Percentiles rank a stretch among this genome's conserved stretches.
Conservation (phyloP, 2,329 filamentous ascomycete species). For the Ilyonectria sp. region DNA sequence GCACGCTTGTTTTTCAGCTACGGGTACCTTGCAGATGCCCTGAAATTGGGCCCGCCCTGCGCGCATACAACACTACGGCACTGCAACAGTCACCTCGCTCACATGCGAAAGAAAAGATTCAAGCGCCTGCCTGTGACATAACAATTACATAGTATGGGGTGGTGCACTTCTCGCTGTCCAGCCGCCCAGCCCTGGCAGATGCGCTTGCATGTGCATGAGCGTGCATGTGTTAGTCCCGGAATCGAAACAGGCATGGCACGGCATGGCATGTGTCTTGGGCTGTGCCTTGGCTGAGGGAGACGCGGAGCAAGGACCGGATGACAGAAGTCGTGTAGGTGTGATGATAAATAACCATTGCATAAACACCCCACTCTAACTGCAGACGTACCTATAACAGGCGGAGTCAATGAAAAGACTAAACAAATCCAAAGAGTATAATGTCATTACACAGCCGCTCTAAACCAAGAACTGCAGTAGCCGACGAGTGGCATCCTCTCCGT, state of each 20-base stretch:
- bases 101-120: slow-evolving; percentile 1
- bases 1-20: slow-evolving; percentile 13
- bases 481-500: slow-evolving; percentile 5
- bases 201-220: slow-evolving; percentile 24
- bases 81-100: slow-evolving; percentile 3
- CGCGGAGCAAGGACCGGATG: slow-evolving; percentile 1
- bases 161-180: background rate
- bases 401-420: background rate
- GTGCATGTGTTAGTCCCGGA: slow-evolving; percentile 15
- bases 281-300: slow-evolving; percentile 13
- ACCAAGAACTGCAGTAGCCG: slow-evolving; percentile 12
- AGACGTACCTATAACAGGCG: background rate
- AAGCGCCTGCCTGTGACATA: slow-evolving; percentile 13
- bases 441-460: slow-evolving; percentile 6
- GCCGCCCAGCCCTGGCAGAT: slow-evolving; percentile 18
- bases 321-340: slow-evolving; percentile 12
- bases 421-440: slow-evolving; percentile 12
- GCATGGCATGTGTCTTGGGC: slow-evolving; percentile 14
- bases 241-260: background rate
- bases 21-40: slow-evolving; percentile 20
- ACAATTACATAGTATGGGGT: slow-evolving; percentile 7
- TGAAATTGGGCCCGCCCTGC: slow-evolving; percentile 23
- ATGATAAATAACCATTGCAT: slow-evolving; percentile 8
- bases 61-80: slow-evolving; percentile 4
- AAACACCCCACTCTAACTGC: background rate